Base-by-base conservation (phyloP, 352 stramenopile species). In the Thalassiosira livingstoniorum region DNA sequence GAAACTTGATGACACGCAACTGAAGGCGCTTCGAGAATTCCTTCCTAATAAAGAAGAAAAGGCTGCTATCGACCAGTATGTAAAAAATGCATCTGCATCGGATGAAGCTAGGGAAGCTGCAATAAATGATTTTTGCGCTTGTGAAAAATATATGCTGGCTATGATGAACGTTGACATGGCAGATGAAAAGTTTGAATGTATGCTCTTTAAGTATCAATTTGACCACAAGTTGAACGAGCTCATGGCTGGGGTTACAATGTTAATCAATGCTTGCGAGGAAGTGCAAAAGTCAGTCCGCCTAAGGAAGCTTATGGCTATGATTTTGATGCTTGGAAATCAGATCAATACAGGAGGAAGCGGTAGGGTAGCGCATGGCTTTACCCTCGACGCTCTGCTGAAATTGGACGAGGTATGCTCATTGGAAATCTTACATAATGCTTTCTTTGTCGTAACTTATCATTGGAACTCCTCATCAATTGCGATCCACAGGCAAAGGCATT, bases 241-340 rank as follows among this genome's bases (percentile, higher is more conserved):
- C 11, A 87, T 85, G 29, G 74, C 87, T 21, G 78, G 72, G 25
- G 86, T 98, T 7, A 89, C 85, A 2, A 95, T 95, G 64, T 85
- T 99, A 39, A 94, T 96, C 31, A 93, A 92, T 51, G 97, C 97
- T 34, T 98, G 96, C 63, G 94, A 98, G 57, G 95, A 99, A 85
- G 94, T 99, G 3, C 96, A 97, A 58, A 93, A 95, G 25, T 98
- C 94, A 82, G 92, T 95, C 35, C 81, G 97, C 18, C 91, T 99
- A 0, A 97, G 98, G 81, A 97, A 96, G 60, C 88, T 99, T 29
- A 92, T 99, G 65, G 95, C 95, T n/a, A 98, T 98, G 81, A 98
- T 99, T 86, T 92, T 99, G 27, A 98, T 97, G 77, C 84, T 99
- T 21, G 97, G 97, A 25, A 99, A 99, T 85, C 96, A 97, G 34